A percentile compares a stretch with the other conserved stretches of the same genome.
These are phyloP conservation scores for Hippophae gyantsensis DNA, from an alignment of 306 rosid species.

Conservation along the genomic window DNA sequence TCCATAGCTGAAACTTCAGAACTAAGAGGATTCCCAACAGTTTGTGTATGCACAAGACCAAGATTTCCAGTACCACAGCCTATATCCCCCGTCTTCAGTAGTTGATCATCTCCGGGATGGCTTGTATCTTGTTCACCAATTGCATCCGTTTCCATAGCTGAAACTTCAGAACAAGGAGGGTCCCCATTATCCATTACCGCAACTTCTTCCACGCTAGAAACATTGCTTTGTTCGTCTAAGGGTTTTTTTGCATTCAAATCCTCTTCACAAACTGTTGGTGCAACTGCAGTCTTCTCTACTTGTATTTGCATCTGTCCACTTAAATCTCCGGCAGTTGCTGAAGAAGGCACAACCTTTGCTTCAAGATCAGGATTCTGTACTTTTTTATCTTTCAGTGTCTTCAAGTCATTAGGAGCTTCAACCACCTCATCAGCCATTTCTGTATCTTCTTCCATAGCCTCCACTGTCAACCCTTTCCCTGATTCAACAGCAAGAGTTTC, in stretches of 20 bases:
- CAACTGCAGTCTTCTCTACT: slow-evolving; percentile 12
- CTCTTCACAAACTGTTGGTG: neutral
- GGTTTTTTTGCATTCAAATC: slow-evolving; percentile 17
- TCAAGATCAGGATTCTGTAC: slow-evolving; percentile 16
- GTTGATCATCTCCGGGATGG: too few species aligned
- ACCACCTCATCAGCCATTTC: slow-evolving; percentile 16
- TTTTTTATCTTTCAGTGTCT: slow-evolving; percentile 14
- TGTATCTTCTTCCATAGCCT: slow-evolving; percentile 21
- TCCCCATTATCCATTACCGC: slow-evolving; percentile 9
- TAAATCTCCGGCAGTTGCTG: slow-evolving; percentile 3
- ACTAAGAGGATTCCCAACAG: slow-evolving; percentile 3
- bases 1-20: slow-evolving; percentile 16
- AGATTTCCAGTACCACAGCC: too few species aligned
- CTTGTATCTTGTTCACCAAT: neutral
- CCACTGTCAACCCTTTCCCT: slow-evolving; percentile 16
- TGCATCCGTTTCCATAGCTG: slow-evolving; percentile 10
- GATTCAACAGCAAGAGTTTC: neutral
- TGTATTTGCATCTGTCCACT: slow-evolving; percentile 6
- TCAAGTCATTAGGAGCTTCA: slow-evolving; percentile 20
- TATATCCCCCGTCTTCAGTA: too few species aligned
- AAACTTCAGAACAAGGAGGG: slow-evolving; percentile 11
- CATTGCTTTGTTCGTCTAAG: slow-evolving; percentile 23
- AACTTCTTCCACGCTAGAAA: slow-evolving; percentile 17
- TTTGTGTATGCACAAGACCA: too few species aligned
- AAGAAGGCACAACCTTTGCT: neutral